Conservation (phyloP, 2,329 filamentous ascomycete species). For the Hymenotorrendiella dingleyae region DNA sequence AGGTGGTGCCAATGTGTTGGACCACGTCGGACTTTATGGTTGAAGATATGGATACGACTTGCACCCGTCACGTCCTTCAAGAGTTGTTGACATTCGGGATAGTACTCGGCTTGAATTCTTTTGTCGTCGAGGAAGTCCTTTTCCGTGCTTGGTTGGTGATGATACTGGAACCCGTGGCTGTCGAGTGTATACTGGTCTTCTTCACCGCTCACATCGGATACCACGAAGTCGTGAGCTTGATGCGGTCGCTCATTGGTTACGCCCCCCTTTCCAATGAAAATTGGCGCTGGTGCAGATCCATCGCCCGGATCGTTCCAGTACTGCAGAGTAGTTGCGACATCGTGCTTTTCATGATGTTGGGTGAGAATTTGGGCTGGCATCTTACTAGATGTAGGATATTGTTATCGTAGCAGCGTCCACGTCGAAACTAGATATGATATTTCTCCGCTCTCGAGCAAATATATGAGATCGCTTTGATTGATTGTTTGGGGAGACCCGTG, state of each 20-base stretch:
- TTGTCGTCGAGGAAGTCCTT: slow-evolving; percentile 60
- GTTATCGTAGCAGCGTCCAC: no score
- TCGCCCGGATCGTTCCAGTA: slow-evolving; percentile 16
- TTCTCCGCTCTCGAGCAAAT: no score
- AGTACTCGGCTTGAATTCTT: slow-evolving; percentile 65
- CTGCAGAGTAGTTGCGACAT: slow-evolving; percentile 14
- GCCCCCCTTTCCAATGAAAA: slow-evolving; percentile 10
- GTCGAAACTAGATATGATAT: no score
- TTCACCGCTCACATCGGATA: slow-evolving; percentile 66
- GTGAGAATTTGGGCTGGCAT: background rate
- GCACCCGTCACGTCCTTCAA: slow-evolving; percentile 43
- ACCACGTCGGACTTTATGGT: slow-evolving; percentile 71
- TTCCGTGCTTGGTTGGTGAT: slow-evolving; percentile 49
- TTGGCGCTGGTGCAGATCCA: slow-evolving; percentile 12
- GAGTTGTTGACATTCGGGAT: slow-evolving; percentile 71
- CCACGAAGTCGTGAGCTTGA: slow-evolving; percentile 38
- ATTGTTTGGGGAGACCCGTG: no score
- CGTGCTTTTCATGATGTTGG: slow-evolving; percentile 6
- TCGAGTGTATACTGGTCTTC: slow-evolving; percentile 64
- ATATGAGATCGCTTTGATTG: no score
- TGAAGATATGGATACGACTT: slow-evolving; percentile 63
- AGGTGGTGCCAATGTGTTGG: slow-evolving; percentile 6
- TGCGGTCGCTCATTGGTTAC: slow-evolving; percentile 9
- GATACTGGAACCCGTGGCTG: slow-evolving; percentile 64
- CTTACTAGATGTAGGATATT: no score